These are phyloP conservation scores for Cryptococcus sp. DNA, from an alignment of 1,284 basidiomycete species.

Conservation along the genomic window DNA sequence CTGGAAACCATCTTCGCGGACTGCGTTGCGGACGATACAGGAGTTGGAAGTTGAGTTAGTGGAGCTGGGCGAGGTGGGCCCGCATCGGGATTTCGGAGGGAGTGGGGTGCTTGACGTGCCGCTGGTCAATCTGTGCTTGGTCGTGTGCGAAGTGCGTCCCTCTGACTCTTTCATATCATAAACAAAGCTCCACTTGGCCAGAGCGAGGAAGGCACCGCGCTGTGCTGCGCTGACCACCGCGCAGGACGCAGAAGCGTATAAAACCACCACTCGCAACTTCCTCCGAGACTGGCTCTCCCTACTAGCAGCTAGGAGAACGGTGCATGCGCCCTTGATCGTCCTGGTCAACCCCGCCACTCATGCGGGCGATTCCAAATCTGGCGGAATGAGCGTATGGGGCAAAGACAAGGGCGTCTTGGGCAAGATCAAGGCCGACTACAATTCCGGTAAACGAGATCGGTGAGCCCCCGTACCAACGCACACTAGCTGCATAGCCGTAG, in stretches of 20 bases:
- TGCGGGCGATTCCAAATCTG: slow-evolving; percentile 11
- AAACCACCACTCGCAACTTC: slow-evolving; percentile 72
- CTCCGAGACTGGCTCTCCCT: slow-evolving; percentile 85
- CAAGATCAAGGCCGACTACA: slow-evolving; percentile 91
- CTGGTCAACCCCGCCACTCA: slow-evolving; percentile 63
- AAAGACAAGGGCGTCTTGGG: slow-evolving; percentile 67
- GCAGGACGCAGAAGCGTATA: slow-evolving; percentile 84
- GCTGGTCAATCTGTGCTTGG: slow-evolving; percentile 79
- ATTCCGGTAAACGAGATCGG: slow-evolving; percentile 83
- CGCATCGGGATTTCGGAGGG: slow-evolving; percentile 56
- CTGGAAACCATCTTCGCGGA: slow-evolving; percentile 75
- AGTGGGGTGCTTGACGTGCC: slow-evolving; percentile 80
- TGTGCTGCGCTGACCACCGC: neutral
- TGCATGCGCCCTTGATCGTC: slow-evolving; percentile 84
- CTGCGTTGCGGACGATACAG: slow-evolving; percentile 79
- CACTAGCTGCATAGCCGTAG: neutral
- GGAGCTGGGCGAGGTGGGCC: slow-evolving; percentile 63
- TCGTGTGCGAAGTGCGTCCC: slow-evolving; percentile 75
- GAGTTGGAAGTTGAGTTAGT: slow-evolving; percentile 75
- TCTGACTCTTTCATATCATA: neutral
- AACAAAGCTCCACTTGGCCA: neutral
- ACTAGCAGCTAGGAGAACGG: slow-evolving; percentile 67
- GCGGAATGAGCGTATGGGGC: slow-evolving; percentile 16
- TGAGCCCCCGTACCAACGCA: slow-evolving; percentile 48
- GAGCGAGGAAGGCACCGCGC: neutral